Percentiles rank a stretch among this genome's conserved stretches.
phyloP scores from a whole-genome alignment of 768 basidiomycete genomes.

The Podaxis mareebaensis region DNA sequence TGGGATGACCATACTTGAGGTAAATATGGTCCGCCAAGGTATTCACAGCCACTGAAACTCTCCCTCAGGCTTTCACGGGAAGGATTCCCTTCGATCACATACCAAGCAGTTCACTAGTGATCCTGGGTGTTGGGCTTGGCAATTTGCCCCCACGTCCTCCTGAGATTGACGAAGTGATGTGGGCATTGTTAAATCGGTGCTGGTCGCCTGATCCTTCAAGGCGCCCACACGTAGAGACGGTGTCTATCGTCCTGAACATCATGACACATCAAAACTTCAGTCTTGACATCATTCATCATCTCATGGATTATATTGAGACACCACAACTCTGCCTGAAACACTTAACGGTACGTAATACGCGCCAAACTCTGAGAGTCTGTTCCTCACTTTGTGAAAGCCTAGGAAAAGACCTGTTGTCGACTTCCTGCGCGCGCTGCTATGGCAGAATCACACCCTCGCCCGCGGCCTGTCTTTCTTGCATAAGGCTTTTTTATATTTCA shows the following conservation, averaged over 20 bases:
- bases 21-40: constrained; percentile 9
- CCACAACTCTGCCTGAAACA: too few species aligned
- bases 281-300: background rate
- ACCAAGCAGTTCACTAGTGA: constrained; percentile 10
- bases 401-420: too few species aligned
- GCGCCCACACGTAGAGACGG: constrained; percentile 5
- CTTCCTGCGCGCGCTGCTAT: too few species aligned
- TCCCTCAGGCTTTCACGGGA: constrained; percentile 18
- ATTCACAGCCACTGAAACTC: background rate
- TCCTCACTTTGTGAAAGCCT: too few species aligned
- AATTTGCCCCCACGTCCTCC: constrained; percentile 11
- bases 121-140: constrained; percentile 2
- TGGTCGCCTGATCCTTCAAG: constrained; percentile 1
- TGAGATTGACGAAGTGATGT: constrained; percentile 10
- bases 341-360: background rate
- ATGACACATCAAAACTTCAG: background rate
- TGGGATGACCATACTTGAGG: constrained; percentile 37
- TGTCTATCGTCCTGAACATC: background rate
- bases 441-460: too few species aligned
- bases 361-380: background rate
- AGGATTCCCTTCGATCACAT: constrained; percentile 17
- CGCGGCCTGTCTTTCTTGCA: too few species aligned
- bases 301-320: background rate
- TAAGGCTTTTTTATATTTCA: too few species aligned
- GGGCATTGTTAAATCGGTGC: constrained; percentile 14